These are phyloP conservation scores for Nakazawaea sp. DNA, from an alignment of 805 yeast species.

Conservation along the genomic window DNA sequence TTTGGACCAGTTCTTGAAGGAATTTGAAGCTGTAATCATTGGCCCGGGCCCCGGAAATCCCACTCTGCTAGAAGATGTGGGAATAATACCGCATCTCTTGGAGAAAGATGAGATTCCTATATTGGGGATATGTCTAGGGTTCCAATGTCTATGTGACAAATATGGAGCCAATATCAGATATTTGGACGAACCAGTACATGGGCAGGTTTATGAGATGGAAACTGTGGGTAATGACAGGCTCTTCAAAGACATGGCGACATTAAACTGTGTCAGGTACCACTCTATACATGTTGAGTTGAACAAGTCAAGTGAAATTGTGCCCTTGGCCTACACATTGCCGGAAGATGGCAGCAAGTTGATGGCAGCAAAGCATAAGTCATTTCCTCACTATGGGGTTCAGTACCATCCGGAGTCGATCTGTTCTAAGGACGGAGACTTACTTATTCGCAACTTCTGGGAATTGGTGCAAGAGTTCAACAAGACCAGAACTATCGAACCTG, in stretches of 20 bases:
- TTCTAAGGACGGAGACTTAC: slow-evolving; percentile 54
- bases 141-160: slow-evolving; percentile 69
- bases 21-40: slow-evolving; percentile 69
- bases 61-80: slow-evolving; percentile 51
- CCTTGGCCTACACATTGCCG: slow-evolving; percentile 56
- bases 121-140: slow-evolving; percentile 90
- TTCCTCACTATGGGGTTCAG: slow-evolving; percentile 89
- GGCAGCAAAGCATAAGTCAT: slow-evolving; percentile 61
- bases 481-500: not conserved
- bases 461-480: slow-evolving; percentile 32
- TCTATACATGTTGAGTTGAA: slow-evolving; percentile 52
- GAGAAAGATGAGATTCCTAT: slow-evolving; percentile 48
- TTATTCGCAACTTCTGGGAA: slow-evolving; percentile 59
- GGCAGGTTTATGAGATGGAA: slow-evolving; percentile 61
- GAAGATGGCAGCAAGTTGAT: slow-evolving; percentile 44
- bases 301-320: slow-evolving; percentile 28
- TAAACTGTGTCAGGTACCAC: slow-evolving; percentile 82
- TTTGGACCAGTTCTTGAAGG: slow-evolving; percentile 34
- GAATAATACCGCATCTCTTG: slow-evolving; percentile 58
- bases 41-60: slow-evolving; percentile 99
- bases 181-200: slow-evolving; percentile 66
- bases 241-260: slow-evolving; percentile 35
- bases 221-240: slow-evolving; percentile 22
- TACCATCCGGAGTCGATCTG: slow-evolving; percentile 96
- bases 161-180: slow-evolving; percentile 51